phyloP scores from a whole-genome alignment of 768 basidiomycete genomes.

The Lentinula edodes region DNA sequence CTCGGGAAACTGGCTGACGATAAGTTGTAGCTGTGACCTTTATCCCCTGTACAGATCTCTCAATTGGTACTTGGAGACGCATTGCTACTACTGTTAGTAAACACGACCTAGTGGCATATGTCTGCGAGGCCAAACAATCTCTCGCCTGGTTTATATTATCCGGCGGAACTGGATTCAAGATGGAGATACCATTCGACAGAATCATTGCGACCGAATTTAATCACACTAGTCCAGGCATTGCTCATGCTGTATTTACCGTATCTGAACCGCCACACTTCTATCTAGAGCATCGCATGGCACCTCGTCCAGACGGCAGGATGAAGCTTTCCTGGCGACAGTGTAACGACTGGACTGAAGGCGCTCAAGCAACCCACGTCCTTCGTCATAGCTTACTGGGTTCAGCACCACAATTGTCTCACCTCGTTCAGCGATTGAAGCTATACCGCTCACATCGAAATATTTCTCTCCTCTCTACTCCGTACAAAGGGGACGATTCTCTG shows the following conservation, averaged over 20 bases:
- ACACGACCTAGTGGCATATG: conserved; percentile 71
- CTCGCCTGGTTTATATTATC: conserved; percentile 79
- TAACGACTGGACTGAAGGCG: conserved; percentile 73
- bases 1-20: not conserved
- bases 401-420: conserved; percentile 51
- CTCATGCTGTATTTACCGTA: conserved; percentile 58
- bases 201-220: conserved; percentile 56
- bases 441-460: conserved; percentile 26
- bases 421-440: conserved; percentile 42
- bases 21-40: conserved; percentile 54
- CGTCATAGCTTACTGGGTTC: conserved; percentile 64
- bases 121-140: conserved; percentile 60
- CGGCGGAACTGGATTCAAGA: conserved; percentile 72
- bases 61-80: conserved; percentile 76
- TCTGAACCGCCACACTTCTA: conserved; percentile 67
- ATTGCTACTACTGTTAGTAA: conserved; percentile 49
- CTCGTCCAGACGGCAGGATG: conserved; percentile 23
- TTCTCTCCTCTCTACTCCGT: conserved; percentile 29
- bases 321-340: conserved; percentile 56
- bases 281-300: conserved; percentile 40
- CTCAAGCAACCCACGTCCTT: conserved; percentile 59
- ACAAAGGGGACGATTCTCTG: conserved; percentile 22
- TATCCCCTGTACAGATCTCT: conserved; percentile 70
- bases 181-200: conserved; percentile 70
- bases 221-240: conserved; percentile 48